Evolutionary conservation across 2,329 filamentous ascomycete species (phyloP), one percentile per base, ranked within the genome.

Genomic region (Fusarium annulatum): DNA sequence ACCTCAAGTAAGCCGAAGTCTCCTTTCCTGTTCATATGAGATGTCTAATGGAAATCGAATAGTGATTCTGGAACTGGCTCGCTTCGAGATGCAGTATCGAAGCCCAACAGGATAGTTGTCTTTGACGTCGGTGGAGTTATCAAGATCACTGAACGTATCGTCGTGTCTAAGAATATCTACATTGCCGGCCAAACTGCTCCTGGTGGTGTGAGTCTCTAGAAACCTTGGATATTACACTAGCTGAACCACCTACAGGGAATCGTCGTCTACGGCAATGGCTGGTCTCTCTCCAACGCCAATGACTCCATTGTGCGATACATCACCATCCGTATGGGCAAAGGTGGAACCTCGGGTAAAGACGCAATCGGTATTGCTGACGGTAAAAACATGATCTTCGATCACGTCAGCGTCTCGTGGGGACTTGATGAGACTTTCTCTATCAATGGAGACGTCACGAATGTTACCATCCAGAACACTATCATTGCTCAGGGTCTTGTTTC

Each of bases 391-490:
- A 89, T 89, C 51, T 87, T 89, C 71, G 88, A 89, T 75, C 88
- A 89, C 69, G 80, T 88, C 38, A 86, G 84, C 26, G 84, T 86
- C 21, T 83, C 85, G 1, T 89, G 86, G 85, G 87, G 88, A n/a
- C 85, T 86, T 16, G 87, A 88, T 65, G 87, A 89, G 78, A 88
- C 85, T 2, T 88, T 88, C 71, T 85, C 83, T 18, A 88, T 88
- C 74, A 86, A 80, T 28, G 86, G 86, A 1, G 81, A 81, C 3
- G 83, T 82, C 2, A 80, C 80, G 21, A 88, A 88, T 61, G 83
- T 88, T 51, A 88, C 86, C 2, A 83, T 89, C 21, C 84, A 87
- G 65, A 84, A 88, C 73, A 85, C 82, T 39, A 88, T 89, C 72
- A 88, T 89, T 61, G 85, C 82, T 1, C 87, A 89, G 72, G 87